Evolutionary conservation across 495 filamentous ascomycete species (phyloP).

Genomic region (Penicillium cataractarum): DNA sequence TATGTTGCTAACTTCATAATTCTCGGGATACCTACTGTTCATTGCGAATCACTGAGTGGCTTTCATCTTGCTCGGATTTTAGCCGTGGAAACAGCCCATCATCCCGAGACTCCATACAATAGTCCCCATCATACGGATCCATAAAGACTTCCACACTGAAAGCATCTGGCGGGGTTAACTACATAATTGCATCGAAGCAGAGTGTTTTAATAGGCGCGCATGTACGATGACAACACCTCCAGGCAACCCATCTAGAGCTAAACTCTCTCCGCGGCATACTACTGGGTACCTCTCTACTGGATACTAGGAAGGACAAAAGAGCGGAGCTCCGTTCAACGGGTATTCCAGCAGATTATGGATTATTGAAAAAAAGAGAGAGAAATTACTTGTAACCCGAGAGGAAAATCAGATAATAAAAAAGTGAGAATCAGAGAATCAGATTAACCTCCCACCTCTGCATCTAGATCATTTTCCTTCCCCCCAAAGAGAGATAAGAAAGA

Average conservation of each 20-base stretch:
- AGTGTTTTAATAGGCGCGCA: constrained; percentile 7
- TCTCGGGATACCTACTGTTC: not conserved
- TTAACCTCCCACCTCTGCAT: constrained; percentile 30
- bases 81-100: not conserved
- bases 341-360: constrained; percentile 24
- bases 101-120: not conserved
- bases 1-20: not conserved
- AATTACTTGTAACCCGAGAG: constrained; percentile 1
- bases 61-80: not conserved
- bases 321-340: not conserved
- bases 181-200: constrained; percentile 21
- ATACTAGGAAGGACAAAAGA: not conserved
- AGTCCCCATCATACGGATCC: not conserved
- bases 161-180: constrained; percentile 4
- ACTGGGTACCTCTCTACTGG: not conserved
- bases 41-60: not conserved
- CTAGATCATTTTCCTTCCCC: constrained; percentile 22
- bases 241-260: not conserved
- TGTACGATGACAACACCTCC: constrained; percentile 20
- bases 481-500: constrained; percentile 11
- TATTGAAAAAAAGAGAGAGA: constrained; percentile 19
- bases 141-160: not conserved
- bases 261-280: not conserved
- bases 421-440: constrained; percentile 19
- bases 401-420: not conserved